phyloP scores from a whole-genome alignment of 2,329 filamentous ascomycete genomes.

The Pseudogymnoascus sp. region DNA sequence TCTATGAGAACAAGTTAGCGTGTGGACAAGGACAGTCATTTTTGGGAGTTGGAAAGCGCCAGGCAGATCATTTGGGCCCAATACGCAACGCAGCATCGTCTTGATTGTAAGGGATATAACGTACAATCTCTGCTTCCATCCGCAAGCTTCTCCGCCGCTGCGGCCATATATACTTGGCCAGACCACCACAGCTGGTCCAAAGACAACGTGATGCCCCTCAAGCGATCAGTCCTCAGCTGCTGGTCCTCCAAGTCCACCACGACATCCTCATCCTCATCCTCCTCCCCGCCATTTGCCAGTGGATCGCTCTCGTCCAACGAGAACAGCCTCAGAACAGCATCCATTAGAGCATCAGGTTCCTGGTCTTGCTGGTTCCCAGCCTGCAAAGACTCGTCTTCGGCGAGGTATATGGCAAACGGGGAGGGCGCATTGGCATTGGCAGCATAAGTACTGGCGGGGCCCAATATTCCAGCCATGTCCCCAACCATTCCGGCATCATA shows the following conservation, averaged over 20 bases:
- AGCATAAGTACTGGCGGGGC: not conserved
- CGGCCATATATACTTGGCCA: constrained; percentile 36
- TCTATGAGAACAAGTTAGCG: constrained; percentile 32
- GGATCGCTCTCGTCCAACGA: constrained; percentile 16
- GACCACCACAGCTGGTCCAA: constrained; percentile 35
- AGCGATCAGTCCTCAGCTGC: constrained; percentile 21
- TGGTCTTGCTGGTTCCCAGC: not conserved
- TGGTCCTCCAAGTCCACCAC: constrained; percentile 26
- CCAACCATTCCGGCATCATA: not conserved
- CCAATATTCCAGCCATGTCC: not conserved
- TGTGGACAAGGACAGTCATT: not conserved
- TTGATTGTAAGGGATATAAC: constrained; percentile 20
- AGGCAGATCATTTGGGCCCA: not conserved
- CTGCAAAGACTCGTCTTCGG: not conserved
- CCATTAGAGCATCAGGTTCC: constrained; percentile 3
- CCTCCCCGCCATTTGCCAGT: constrained; percentile 15
- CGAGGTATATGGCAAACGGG: constrained; percentile 3
- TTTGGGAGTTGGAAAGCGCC: not conserved
- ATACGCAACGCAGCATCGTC: not conserved
- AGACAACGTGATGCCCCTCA: constrained; percentile 19
- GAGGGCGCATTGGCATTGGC: not conserved
- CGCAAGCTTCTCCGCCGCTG: constrained; percentile 44
- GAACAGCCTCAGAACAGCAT: constrained; percentile 15
- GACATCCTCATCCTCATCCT: constrained; percentile 18
- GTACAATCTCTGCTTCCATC: constrained; percentile 50